Evolutionary conservation across 768 basidiomycete species (phyloP), one percentile per base, ranked within the genome.

Genomic region (Trametes gibbosa): DNA sequence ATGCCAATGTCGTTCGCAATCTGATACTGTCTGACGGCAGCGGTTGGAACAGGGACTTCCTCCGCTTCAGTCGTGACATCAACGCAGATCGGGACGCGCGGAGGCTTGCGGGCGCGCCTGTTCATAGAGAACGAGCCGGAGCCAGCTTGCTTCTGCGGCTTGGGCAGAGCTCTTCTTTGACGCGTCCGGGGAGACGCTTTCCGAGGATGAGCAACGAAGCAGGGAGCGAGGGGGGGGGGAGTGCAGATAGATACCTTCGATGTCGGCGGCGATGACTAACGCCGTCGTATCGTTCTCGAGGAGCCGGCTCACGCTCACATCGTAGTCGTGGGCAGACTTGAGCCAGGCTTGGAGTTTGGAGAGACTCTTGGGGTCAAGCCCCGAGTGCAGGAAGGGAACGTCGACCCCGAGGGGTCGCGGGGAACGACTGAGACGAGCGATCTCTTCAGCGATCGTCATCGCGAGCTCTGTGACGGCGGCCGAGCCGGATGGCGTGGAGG

Each of bases 361-460:
- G 7, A 71, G 63, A 6, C 69, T 72, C 59, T 66, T 66, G 39
- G 72, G 68, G 35, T 71, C 71, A 46, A 76, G 70, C 42, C 72
- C 73, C 0, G 70, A 66, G 58, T 71, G 69, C 34, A 71, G 65
- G 25, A 76, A 68, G 1, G 75, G 69, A 29, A 63, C 65, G 62
- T 74, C 71, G 46, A 65, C 67, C 12, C 68, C 65, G 29, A 76
- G 39, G 16, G 68, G 53, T 17, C 65, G 64, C 4, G 58, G 58
- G 37, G 71, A 65, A 56, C 71, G 71, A 59, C 69, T 69, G 29
- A 76, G 59, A 41, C 58, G 64, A 2, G 70, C 61, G 14, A 75
- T 67, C 62, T 74, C 69, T 35, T 70, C 64, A n/a, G 72, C 68
- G 24, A 76, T 74, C 48, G 67, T 67, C 64, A 69, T 66, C 10